Evolutionary conservation across 2,329 filamentous ascomycete species (phyloP).

Genomic region (Colletotrichum endophyticum): DNA sequence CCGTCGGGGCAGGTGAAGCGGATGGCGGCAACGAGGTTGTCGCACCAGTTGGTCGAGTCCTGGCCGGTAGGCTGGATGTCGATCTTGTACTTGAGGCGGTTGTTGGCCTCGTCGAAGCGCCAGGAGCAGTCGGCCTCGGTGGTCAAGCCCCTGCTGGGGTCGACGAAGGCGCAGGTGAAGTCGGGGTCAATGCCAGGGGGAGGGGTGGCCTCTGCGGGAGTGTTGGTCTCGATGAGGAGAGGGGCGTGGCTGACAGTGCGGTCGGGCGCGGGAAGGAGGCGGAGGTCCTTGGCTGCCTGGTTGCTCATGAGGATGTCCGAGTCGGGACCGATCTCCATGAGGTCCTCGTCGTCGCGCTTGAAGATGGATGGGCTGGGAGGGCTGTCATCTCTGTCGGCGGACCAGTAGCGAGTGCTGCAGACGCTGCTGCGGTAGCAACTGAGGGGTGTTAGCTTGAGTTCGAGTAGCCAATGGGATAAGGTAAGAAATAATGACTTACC

Average conservation of each 20-base stretch:
- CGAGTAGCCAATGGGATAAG: accelerated
- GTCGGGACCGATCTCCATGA: neutral
- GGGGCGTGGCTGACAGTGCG: neutral
- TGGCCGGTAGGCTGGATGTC: neutral
- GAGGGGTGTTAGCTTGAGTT: no score
- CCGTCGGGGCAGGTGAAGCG: neutral
- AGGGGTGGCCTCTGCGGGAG: neutral
- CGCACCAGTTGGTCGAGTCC: neutral
- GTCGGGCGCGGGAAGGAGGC: neutral
- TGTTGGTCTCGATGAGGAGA: neutral
- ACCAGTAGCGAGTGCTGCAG: neutral
- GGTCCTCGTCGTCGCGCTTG: neutral
- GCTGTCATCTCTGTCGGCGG: neutral
- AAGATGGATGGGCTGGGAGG: neutral
- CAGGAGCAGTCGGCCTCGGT: neutral
- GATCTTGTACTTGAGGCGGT: neutral
- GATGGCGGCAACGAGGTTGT: neutral
- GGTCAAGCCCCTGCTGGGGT: neutral
- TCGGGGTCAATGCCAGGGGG: neutral
- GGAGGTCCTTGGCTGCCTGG: neutral
- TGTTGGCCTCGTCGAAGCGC: neutral
- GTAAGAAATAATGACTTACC: neutral
- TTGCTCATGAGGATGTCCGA: neutral
- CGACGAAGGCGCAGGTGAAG: neutral
- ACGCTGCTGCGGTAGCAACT: conserved; percentile 9